Evolutionary conservation across 352 stramenopile genomes (phyloP), one percentile per base, ranked within the genome.

Genomic region (Globisporangium cylindrosporum): DNA sequence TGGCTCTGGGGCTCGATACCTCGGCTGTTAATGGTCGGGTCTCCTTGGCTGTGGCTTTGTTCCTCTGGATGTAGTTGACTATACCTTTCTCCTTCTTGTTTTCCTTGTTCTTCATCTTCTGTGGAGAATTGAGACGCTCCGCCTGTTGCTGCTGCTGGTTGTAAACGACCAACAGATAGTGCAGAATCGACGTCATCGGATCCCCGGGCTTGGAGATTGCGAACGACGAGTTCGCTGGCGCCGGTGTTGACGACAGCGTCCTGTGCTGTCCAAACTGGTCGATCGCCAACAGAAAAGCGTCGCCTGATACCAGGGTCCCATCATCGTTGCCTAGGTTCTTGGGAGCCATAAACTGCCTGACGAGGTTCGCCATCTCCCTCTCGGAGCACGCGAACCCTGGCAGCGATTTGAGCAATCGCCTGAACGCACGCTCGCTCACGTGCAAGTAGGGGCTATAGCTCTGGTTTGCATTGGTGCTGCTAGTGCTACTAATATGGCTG

Each of bases 111-210:
- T 20, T 69, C 36, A 29, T 53, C 29, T 43, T 79, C 41, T 32
- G 34, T 25, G 22, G 12, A 9, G 38, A 59, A 7, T 10, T 10
- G 2, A 32, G 22, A 1, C 15, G 54, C 25, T 58, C 25, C 1
- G 6, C 41, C 10, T 48, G 53, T 10, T 67, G 61, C 27, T 69
- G 62, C 18, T 82, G 67, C 5, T 78, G 62, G 18, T 69, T 36
- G 55, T 80, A 67, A 1, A 81, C 51, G 34, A 90, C 64, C 20
- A 73, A 69, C 7, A 90, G 71, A 68, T 88, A 90, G 56, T 86
- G 77, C 24, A 90, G 66, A 63, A 91, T 77, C 3, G 72, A 73
- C 0, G 74, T 70, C 9, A 81, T 72, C 7, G 64, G 68, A 25
- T 80, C 73, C 8, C 64, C 68, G 20, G 70, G 67, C n/a, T 86